A percentile compares a stretch with the other conserved stretches of the same genome.
phyloP scores from a whole-genome alignment of 495 filamentous ascomycete species.

The Talaromyces nanjingensis region DNA sequence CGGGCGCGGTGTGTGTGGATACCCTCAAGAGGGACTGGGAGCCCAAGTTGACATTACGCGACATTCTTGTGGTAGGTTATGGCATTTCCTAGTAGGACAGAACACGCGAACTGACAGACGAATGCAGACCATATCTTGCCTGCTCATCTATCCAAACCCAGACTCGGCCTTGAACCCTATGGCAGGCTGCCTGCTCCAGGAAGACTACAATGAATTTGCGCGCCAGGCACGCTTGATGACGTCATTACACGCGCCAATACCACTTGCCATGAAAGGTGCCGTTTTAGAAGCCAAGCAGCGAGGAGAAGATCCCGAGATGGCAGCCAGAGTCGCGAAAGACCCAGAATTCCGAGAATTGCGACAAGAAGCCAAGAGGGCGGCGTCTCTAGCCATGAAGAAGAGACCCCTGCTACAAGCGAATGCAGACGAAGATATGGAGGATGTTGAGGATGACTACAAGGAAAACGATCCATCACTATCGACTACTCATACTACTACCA shows the following conservation, averaged over 20 bases:
- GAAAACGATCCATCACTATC: constrained; percentile 46
- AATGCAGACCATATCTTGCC: constrained; percentile 56
- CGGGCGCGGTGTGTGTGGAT: constrained; percentile 64
- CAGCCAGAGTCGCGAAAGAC: constrained; percentile 8
- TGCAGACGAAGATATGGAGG: constrained; percentile 10
- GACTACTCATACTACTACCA: constrained; percentile 3
- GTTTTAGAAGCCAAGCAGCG: constrained; percentile 51
- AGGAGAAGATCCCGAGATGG: constrained; percentile 46
- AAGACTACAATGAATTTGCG: constrained; percentile 55
- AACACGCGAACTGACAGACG: not conserved
- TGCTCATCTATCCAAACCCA: constrained; percentile 67
- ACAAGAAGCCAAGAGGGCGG: not conserved
- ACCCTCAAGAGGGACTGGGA: constrained; percentile 68
- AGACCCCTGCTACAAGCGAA: constrained; percentile 1
- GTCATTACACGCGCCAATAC: constrained; percentile 55
- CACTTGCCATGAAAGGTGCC: constrained; percentile 30
- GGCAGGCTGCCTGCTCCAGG: constrained; percentile 54
- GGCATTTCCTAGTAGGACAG: not conserved
- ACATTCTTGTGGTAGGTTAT: constrained; percentile 50
- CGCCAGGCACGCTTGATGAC: constrained; percentile 61
- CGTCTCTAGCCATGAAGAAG: constrained; percentile 15
- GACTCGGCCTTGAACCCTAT: constrained; percentile 63
- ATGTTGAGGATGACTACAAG: constrained; percentile 22
- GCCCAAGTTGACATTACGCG: constrained; percentile 49
- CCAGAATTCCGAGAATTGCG: not conserved